Conservation (phyloP, 176 grass and related monocot genomes). For the Triticum dicoccoides region DNA sequence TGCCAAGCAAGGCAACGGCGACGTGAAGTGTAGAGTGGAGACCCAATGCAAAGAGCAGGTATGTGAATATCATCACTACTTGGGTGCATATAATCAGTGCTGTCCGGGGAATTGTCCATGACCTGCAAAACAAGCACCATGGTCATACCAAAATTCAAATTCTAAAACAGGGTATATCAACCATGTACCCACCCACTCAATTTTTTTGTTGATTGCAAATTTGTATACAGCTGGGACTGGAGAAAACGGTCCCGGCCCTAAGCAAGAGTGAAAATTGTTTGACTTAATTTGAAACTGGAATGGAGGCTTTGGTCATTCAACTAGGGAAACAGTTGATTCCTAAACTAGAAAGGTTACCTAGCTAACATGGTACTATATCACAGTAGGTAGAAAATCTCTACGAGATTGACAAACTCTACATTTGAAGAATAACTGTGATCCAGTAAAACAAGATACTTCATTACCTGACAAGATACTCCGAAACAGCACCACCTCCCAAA, state of each 20-base stretch:
- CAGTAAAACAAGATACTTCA: neutral
- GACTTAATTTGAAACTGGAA: neutral
- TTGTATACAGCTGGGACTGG: neutral
- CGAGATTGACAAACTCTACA: neutral
- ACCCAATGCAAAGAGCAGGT: conserved; percentile 70
- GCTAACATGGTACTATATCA: neutral
- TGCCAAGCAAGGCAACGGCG: conserved; percentile 53
- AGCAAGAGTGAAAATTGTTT: neutral
- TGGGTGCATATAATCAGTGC: conserved; percentile 61
- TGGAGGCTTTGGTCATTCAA: no score
- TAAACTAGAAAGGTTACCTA: neutral
- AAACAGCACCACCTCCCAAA: conserved; percentile 67
- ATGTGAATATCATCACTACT: conserved; percentile 76
- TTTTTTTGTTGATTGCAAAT: neutral
- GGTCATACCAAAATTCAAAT: neutral
- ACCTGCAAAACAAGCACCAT: conserved; percentile 50
- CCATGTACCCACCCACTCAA: neutral
- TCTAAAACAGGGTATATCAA: neutral
- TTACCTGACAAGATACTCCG: conserved; percentile 87
- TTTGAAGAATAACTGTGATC: neutral
- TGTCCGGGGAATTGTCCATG: conserved; percentile 70
- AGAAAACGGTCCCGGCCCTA: neutral
- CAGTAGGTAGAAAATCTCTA: neutral
- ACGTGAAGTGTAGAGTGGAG: conserved; percentile 43
- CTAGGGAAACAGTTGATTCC: neutral